Conservation (phyloP, 352 stramenopile genomes). For the Pythium pyrilobum region DNA sequence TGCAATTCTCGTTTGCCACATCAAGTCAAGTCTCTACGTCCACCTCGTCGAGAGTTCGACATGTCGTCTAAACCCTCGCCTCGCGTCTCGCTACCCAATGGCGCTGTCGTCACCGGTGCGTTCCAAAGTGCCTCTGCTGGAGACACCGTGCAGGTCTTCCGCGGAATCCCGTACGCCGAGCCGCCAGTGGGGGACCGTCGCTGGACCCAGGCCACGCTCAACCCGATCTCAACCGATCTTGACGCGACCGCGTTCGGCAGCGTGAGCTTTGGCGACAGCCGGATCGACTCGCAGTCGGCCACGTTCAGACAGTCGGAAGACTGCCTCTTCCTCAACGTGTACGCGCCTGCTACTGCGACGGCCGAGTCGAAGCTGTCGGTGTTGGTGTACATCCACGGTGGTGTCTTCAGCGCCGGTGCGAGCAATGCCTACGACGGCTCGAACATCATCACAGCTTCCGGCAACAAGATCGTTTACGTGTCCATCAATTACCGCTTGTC, state of each 20-base stretch:
- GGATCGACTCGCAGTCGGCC: not conserved
- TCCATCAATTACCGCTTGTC: conserved; percentile 26
- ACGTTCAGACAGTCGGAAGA: conserved; percentile 17
- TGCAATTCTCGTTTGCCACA: no score
- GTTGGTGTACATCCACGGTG: conserved; percentile 31
- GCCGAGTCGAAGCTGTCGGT: conserved; percentile 22
- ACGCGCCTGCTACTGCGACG: conserved; percentile 18
- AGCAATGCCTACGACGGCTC: conserved; percentile 2
- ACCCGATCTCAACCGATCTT: not conserved
- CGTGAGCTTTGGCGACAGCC: conserved; percentile 5
- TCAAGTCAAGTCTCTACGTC: no score
- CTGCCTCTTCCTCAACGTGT: conserved; percentile 38
- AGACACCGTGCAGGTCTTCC: conserved; percentile 2
- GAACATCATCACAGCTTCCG: not conserved
- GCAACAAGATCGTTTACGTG: conserved; percentile 28
- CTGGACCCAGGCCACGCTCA: not conserved
- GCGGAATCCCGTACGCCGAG: conserved; percentile 10
- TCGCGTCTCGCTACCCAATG: not conserved
- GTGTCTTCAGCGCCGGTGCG: conserved; percentile 18
- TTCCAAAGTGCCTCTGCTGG: not conserved
- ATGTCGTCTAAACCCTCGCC: no score
- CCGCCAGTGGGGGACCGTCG: not conserved
- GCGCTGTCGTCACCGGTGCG: not conserved
- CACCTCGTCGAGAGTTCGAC: no score
- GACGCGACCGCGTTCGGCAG: conserved; percentile 8